Evolutionary conservation across 163 green algal genomes (phyloP), one percentile per base, ranked within the genome.

Genomic region (Dunaliella salina): DNA sequence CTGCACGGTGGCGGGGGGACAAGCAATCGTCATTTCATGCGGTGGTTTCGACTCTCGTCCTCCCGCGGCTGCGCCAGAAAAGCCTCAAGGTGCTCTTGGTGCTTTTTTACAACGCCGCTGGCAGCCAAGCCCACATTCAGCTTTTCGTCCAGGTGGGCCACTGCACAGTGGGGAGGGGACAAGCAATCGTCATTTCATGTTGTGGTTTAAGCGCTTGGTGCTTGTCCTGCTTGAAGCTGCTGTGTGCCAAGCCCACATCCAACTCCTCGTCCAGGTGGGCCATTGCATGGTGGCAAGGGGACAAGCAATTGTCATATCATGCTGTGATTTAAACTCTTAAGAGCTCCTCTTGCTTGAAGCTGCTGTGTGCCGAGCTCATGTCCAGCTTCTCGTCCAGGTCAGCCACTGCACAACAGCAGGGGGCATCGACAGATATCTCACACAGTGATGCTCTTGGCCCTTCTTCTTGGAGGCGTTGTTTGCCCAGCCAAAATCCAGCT

Each of bases 391-490:
- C 87, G 30, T 85, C 86, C 15, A 83, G 71, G 13, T 50, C 72
- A 0, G 84, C 84, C n/a, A 85, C 80, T 40, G 57, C 81, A 35
- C 11, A 40, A 20, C 33, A 32, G 33, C 34, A n/a, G n/a, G n/a
- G n/a, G n/a, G n/a, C n/a, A n/a, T n/a, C n/a, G n/a, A n/a, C n/a
- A n/a, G n/a, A n/a, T n/a, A n/a, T n/a, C n/a, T n/a, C n/a, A n/a
- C n/a, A n/a, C n/a, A n/a, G n/a, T n/a, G n/a, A 0, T 80, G 86
- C 33, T 91, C 69, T 40, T 95, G 88, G 82, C 97, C 88, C 86
- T 96, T 83, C 82, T 86, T 84, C 83, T 93, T 91, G 88, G 97
- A 98, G 0, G 94, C 94, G 40, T 88, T 93, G 12, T 93, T 93
- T 29, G 88, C 85, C 33, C 96, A 87, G 82, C 91, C 91, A 26